Base-by-base conservation (phyloP, 2,329 filamentous ascomycete genomes). In the Paracamarosporium sp. region DNA sequence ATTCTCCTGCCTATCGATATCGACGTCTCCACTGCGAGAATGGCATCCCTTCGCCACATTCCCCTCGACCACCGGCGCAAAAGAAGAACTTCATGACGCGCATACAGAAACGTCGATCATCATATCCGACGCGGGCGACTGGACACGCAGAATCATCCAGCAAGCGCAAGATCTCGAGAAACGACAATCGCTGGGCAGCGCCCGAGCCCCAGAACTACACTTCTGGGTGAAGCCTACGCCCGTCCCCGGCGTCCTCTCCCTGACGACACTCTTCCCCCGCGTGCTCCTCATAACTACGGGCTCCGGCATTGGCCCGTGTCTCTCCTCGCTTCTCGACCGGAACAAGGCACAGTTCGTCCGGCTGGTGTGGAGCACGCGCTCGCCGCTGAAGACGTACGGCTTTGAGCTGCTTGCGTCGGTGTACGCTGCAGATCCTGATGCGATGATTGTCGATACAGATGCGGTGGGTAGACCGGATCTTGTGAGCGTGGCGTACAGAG, bases 291-390 rank as follows among this genome's bases (percentile, higher is more conserved):
- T 77, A 6, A 76, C 73, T 0, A 76, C 74, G 0, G 73, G 74
- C 8, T 71, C 68, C 7, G 73, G 73, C 35, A 76, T 77, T 43
- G 73, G 70, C 33, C 71, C 76, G 57, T 76, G 65, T 80, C 56
- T 81, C 63, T 61, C 68, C 7, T 87, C 86, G 2, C 82, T 88
- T 50, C 81, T 91, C 38, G 81, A 84, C 48, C 78, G 79, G 3
- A 69, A 70, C 1, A 62, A 79, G 15, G 77, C 77, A 9, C 78
- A 82, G 33, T 79, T 80, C 50, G 82, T 81, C 38, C 86, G 89
- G 15, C 83, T 93, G 9, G 81, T 92, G 45, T 93, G 90, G 90
- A 87, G 86, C 3, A 86, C 89, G 0, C 81, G 85, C 1, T 78
- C 81, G 13, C 90, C 90, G 0, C 75, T 83, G 27, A 74, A 80